These are phyloP conservation scores for Odonthalia washingtoniensis DNA, from an alignment of 31 red algal genomes.

Conservation along the genomic window DNA sequence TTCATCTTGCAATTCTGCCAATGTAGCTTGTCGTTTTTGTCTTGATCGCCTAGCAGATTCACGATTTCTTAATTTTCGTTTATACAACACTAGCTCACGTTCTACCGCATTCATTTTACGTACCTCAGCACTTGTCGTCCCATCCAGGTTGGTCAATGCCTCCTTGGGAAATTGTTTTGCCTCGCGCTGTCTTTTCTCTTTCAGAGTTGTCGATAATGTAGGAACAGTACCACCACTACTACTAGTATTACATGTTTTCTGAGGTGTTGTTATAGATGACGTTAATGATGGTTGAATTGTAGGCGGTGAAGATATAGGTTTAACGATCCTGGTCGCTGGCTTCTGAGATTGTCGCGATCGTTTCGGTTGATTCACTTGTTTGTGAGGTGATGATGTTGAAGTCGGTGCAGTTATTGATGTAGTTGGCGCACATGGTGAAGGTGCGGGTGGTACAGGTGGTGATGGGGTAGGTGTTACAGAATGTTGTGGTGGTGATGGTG, in stretches of 20 bases:
- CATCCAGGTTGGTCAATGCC: slow-evolving; percentile 52
- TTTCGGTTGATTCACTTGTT: too few species aligned
- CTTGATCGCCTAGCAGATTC: slow-evolving; percentile 60
- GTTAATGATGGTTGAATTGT: too few species aligned
- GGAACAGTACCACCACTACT: too few species aligned
- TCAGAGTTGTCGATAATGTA: slow-evolving; percentile 13
- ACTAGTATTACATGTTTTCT: too few species aligned
- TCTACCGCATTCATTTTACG: slow-evolving; percentile 70
- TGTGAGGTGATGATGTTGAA: too few species aligned
- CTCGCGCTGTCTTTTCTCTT: slow-evolving; percentile 60
- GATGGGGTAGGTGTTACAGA: neutral
- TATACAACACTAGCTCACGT: slow-evolving; percentile 77
- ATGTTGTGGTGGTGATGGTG: neutral
- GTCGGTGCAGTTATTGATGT: neutral
- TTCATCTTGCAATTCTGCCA: slow-evolving; percentile 56
- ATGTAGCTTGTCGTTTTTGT: slow-evolving; percentile 49
- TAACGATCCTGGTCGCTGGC: too few species aligned
- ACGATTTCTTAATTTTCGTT: slow-evolving; percentile 82
- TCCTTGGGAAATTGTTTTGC: slow-evolving; percentile 64
- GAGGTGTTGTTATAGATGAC: too few species aligned
- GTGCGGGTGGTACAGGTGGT: neutral
- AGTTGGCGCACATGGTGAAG: neutral
- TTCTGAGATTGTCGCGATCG: too few species aligned
- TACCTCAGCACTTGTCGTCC: slow-evolving; percentile 72
- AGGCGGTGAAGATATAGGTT: too few species aligned